Evolutionary conservation across 106 monocot genomes (phyloP), one percentile per base, ranked within the genome.

Genomic region (Acorus gramineus): DNA sequence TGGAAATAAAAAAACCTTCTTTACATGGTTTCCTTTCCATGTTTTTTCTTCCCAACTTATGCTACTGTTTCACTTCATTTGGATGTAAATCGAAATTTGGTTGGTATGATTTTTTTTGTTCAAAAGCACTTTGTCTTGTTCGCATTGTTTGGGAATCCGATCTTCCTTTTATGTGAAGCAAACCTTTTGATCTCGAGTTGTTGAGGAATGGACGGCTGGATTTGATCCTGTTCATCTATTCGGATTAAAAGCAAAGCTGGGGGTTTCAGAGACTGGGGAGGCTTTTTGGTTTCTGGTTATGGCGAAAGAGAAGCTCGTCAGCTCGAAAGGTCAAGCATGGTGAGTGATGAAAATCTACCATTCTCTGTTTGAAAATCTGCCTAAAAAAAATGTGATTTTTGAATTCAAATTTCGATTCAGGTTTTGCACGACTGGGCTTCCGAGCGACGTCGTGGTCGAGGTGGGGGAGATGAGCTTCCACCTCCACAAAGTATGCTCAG

Each of bases 381-480:
- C 47, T 11, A 43, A 11, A 4, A 6, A 3, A 9, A 11, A 6
- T 3, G 6, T 55, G 11, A 6, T 46, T 14, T 42, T 67, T 7
- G 6, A 3, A 43, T 47, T 2, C 45, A 7, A 8, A 60, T 60
- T 8, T 60, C 7, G 44, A 55, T n/a, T 2, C 66, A 87, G 88
- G 88, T 89, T 89, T 68, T 94, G 93, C 51, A 79, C 85, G 5
- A 86, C 89, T n/a, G 93, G 93, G 55, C 74, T 89, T 66, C 79
- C 93, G 8, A 94, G 93, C 61, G 93, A 94, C 74, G 81, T 94
- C 44, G 74, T 79, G 2, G 58, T 94, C 70, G 83, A 89, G 65
- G 83, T 94, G 45, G 84, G 67, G 2, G 81, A 84, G 55, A 86
- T 86, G 86, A 73, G 60, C 65, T 94, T 86, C 77, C 89, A 94